phyloP scores from a whole-genome alignment of 208 protist species.

The Herpetomonas samuelpessoai region DNA sequence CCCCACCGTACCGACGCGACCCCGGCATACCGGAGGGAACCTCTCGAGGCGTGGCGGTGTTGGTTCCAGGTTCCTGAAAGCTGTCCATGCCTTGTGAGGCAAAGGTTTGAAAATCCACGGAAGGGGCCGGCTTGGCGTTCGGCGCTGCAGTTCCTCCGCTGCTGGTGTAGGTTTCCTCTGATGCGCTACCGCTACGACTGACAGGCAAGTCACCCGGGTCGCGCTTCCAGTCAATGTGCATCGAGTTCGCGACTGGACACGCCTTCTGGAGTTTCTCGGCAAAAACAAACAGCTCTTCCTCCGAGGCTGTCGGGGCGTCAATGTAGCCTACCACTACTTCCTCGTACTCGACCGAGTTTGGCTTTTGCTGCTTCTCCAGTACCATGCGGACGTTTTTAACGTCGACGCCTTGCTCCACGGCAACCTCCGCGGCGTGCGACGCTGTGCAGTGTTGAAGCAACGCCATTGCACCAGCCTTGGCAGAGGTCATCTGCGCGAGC shows the following conservation, averaged over 20 bases:
- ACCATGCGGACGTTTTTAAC: conserved; percentile 75
- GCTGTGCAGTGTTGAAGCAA: conserved; percentile 83
- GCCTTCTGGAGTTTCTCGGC: conserved; percentile 67
- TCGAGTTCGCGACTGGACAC: conserved; percentile 65
- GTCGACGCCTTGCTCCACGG: conserved; percentile 77
- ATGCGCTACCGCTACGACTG: too few species aligned
- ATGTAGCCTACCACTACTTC: conserved; percentile 84
- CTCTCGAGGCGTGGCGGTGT: neutral
- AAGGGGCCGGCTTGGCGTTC: neutral
- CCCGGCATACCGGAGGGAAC: conserved; percentile 8
- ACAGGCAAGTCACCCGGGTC: too few species aligned
- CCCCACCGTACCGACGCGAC: conserved; percentile 5
- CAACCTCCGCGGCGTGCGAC: conserved; percentile 83
- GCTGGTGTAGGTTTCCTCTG: too few species aligned
- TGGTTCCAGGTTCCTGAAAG: too few species aligned
- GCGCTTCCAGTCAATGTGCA: conserved; percentile 52
- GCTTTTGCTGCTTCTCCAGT: conserved; percentile 47
- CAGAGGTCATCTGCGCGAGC: conserved; percentile 47
- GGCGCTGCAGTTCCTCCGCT: neutral
- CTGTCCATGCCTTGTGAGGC: neutral
- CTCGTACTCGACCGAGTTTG: conserved; percentile 35
- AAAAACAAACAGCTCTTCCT: conserved; percentile 76
- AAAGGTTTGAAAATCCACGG: conserved; percentile 4
- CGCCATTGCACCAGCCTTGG: conserved; percentile 65
- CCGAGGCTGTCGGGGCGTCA: conserved; percentile 59